phyloP scores from a whole-genome alignment of 2,329 filamentous ascomycete species.

The Clonostachys rosea region DNA sequence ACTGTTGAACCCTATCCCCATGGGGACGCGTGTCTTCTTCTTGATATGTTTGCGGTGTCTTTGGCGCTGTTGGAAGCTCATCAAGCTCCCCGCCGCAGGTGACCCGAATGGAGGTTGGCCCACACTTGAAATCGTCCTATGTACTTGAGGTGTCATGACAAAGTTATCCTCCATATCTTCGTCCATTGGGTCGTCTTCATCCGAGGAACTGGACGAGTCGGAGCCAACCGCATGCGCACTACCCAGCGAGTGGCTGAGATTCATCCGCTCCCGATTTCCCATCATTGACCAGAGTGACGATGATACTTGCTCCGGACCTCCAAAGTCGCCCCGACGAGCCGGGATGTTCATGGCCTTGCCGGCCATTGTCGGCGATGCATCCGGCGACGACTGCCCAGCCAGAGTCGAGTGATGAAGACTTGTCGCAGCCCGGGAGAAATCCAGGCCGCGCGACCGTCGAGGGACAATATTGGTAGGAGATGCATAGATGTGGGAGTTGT shows the following conservation, averaged over 20 bases:
- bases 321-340: slow-evolving; percentile 43
- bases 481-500: slow-evolving; percentile 78
- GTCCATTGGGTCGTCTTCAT: slow-evolving; percentile 67
- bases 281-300: slow-evolving; percentile 69
- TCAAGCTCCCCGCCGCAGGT: slow-evolving; percentile 68
- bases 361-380: slow-evolving; percentile 82
- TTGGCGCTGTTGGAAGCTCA: slow-evolving; percentile 79
- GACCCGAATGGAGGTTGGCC: slow-evolving; percentile 58
- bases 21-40: slow-evolving; percentile 43
- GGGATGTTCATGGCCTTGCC: slow-evolving; percentile 62
- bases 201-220: slow-evolving; percentile 72
- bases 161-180: slow-evolving; percentile 77
- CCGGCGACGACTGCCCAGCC: slow-evolving; percentile 81
- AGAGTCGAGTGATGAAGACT: slow-evolving; percentile 94
- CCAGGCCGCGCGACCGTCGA: slow-evolving; percentile 81
- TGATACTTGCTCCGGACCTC: slow-evolving; percentile 58
- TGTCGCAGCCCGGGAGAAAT: slow-evolving; percentile 90
- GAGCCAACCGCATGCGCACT: slow-evolving; percentile 64
- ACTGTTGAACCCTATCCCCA: slow-evolving; percentile 48
- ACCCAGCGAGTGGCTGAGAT: slow-evolving; percentile 72
- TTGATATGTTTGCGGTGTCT: slow-evolving; percentile 64
- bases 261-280: slow-evolving; percentile 63
- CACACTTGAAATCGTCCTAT: slow-evolving; percentile 43
- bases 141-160: slow-evolving; percentile 75
- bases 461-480: slow-evolving; percentile 86